phyloP scores from a whole-genome alignment of 169 alveolate species.

The Cryptosporidium andersoni region DNA sequence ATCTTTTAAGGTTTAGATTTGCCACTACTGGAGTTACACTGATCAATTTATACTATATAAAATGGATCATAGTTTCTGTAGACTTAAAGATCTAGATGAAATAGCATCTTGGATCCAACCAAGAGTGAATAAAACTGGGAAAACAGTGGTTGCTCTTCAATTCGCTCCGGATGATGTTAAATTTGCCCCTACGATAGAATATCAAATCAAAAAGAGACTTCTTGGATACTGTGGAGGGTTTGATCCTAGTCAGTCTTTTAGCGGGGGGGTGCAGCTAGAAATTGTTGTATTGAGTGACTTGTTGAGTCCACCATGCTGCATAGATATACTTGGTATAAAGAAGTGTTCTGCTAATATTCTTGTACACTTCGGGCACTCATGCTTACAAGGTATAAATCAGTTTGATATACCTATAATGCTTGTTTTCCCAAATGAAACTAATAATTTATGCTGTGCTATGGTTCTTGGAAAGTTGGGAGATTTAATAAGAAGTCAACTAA shows the following conservation, averaged over 20 bases:
- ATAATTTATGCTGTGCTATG: too few relatives aligned
- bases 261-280: background rate
- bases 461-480: too few relatives aligned
- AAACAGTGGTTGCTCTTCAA: constrained; percentile 18
- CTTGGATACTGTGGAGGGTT: background rate
- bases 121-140: background rate
- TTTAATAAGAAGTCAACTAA: too few relatives aligned
- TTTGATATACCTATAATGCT: constrained; percentile 6
- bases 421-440: background rate
- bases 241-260: background rate
- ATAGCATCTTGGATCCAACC: constrained; percentile 13
- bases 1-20: too few relatives aligned
- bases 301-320: constrained; percentile 42
- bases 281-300: constrained; percentile 19
- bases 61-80: constrained; percentile 22
- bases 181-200: constrained; percentile 61
- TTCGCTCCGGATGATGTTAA: constrained; percentile 22
- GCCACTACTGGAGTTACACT: too few relatives aligned
- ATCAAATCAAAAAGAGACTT: background rate
- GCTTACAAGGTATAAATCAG: constrained; percentile 10
- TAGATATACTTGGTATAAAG: constrained; percentile 25
- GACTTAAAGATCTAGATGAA: background rate
- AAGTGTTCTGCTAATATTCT: constrained; percentile 36
- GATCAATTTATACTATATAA: background rate
- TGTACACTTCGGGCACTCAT: constrained; percentile 48